Percentiles rank a stretch among this genome's conserved stretches.
Conservation (phyloP, 805 yeast species). For the Lachancea kluyveri region DNA sequence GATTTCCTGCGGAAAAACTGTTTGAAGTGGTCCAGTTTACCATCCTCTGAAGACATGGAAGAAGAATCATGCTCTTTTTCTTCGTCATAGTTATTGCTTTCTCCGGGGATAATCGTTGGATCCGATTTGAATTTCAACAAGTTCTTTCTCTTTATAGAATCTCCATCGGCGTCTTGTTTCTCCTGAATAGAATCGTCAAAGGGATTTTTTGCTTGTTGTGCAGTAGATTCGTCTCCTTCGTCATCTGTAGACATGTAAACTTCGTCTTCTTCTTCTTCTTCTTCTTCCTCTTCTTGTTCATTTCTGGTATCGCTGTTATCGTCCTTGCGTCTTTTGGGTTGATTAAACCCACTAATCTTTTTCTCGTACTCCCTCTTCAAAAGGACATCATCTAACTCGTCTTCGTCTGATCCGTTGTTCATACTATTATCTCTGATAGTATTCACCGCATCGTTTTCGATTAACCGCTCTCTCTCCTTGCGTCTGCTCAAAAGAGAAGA, state of each 20-base stretch:
- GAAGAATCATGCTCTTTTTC: conserved; percentile 9
- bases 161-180: background rate
- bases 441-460: conserved; percentile 17
- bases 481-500: background rate
- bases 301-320: background rate
- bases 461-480: conserved; percentile 5
- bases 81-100: conserved; percentile 1
- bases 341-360: background rate
- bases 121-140: too few relatives aligned
- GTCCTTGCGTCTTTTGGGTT: background rate
- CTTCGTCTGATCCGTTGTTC: conserved; percentile 9
- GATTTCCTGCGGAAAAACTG: conserved; percentile 17
- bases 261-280: conserved; percentile 4
- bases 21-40: conserved; percentile 18
- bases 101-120: too few relatives aligned
- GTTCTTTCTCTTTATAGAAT: too few relatives aligned
- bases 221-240: background rate
- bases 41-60: conserved; percentile 12
- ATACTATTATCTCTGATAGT: conserved; percentile 18
- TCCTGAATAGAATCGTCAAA: background rate
- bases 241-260: too few relatives aligned
- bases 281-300: background rate
- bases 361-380: background rate
- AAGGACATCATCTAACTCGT: conserved; percentile 4
- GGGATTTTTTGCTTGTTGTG: background rate